Percentiles rank a stretch among this genome's conserved stretches.
Conservation (phyloP, 163 green algal species). For the Smithsoniella earleae region DNA sequence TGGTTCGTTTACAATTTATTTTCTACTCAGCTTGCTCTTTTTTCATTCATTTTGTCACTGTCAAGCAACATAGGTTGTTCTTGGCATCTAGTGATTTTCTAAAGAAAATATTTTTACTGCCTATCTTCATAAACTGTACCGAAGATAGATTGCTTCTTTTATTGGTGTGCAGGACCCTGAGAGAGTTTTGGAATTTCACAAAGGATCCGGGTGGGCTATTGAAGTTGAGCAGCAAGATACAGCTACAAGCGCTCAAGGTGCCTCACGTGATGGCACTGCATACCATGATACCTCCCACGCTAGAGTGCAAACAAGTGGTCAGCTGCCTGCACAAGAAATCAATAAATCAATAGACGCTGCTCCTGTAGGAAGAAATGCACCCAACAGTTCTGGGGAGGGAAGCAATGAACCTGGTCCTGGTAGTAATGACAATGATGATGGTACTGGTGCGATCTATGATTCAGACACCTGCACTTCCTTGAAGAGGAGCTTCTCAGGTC, state of each 20-base stretch:
- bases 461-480: too few relatives aligned
- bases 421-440: not conserved
- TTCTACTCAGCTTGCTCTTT: not conserved
- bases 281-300: constrained; percentile 14
- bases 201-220: constrained; percentile 15
- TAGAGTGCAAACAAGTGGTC: constrained; percentile 6
- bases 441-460: not conserved
- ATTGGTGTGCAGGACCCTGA: not conserved
- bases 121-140: not conserved
- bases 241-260: constrained; percentile 19
- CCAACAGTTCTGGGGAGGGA: constrained; percentile 26
- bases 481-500: too few relatives aligned
- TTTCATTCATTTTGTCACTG: not conserved
- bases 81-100: not conserved
- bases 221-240: constrained; percentile 29
- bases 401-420: constrained; percentile 19
- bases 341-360: not conserved
- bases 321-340: not conserved
- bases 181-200: constrained; percentile 16
- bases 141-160: not conserved
- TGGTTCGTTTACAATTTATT: not conserved
- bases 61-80: not conserved
- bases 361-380: not conserved
- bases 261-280: not conserved
- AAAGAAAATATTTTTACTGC: too few relatives aligned